phyloP scores from a whole-genome alignment of 371 early-diverging fungal species.

The Apophysomyces sp. region DNA sequence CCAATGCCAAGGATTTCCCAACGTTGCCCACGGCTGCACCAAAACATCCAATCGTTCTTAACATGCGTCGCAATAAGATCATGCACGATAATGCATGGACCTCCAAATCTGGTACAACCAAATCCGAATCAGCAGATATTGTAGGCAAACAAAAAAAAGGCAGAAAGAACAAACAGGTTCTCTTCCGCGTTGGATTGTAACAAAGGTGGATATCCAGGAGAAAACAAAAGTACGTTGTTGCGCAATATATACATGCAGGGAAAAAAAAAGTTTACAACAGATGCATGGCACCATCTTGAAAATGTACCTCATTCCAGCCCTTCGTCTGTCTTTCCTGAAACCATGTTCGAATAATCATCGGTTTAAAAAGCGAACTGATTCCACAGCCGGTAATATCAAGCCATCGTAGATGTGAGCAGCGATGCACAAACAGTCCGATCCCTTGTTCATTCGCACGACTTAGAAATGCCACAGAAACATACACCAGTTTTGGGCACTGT shows the following conservation, averaged over 20 bases:
- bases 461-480: slow-evolving; percentile 34
- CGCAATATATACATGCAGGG: background rate
- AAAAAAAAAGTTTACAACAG: slow-evolving; percentile 22
- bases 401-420: slow-evolving; percentile 17
- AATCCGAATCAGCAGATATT: background rate
- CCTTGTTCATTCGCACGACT: slow-evolving; percentile 29
- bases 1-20: slow-evolving; percentile 25
- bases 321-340: slow-evolving; percentile 12
- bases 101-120: slow-evolving; percentile 22
- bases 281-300: slow-evolving; percentile 24
- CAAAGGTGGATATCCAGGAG: background rate
- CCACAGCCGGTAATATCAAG: slow-evolving; percentile 40
- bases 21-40: slow-evolving; percentile 40
- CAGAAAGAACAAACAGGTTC: slow-evolving; percentile 58
- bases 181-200: slow-evolving; percentile 59
- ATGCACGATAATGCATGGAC: slow-evolving; percentile 19
- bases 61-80: slow-evolving; percentile 28
- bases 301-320: slow-evolving; percentile 16
- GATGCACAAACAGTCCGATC: slow-evolving; percentile 14
- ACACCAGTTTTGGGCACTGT: slow-evolving; percentile 18
- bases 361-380: slow-evolving; percentile 34
- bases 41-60: slow-evolving; percentile 30
- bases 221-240: no score
- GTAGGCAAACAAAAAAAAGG: slow-evolving; percentile 44
- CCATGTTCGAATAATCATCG: slow-evolving; percentile 24